phyloP scores from a whole-genome alignment of 352 stramenopile genomes.

The Thalassiosira allenii region DNA sequence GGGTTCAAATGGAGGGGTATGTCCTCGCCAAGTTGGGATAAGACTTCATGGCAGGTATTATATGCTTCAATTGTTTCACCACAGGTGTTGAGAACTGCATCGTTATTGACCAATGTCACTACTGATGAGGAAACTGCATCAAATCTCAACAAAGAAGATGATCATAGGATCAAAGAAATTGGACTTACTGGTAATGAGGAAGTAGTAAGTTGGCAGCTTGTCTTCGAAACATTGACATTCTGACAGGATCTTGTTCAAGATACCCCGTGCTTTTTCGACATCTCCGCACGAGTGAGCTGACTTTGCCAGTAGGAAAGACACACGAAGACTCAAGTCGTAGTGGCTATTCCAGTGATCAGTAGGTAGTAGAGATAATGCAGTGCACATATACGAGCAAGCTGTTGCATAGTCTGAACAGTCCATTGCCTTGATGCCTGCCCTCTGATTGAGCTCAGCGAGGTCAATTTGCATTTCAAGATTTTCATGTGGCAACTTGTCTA shows the following conservation, averaged over 20 bases:
- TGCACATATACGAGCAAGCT: constrained; percentile 1
- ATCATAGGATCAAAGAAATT: too few relatives aligned
- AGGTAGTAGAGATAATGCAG: constrained; percentile 2
- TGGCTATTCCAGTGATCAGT: constrained; percentile 11
- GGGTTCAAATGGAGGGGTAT: neutral
- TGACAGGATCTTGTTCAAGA: neutral
- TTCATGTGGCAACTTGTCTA: neutral
- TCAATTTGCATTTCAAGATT: neutral
- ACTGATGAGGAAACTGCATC: too few relatives aligned
- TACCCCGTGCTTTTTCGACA: neutral
- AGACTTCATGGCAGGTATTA: too few relatives aligned
- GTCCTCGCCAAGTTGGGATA: too few relatives aligned
- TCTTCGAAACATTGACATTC: constrained; percentile 9
- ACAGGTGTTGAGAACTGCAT: constrained; percentile 11
- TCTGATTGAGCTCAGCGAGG: constrained; percentile 7
- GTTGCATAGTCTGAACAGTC: neutral
- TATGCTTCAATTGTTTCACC: too few relatives aligned
- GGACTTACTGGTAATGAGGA: too few relatives aligned
- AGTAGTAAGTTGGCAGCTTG: constrained; percentile 25
- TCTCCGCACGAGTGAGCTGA: neutral
- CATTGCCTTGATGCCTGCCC: constrained; percentile 11
- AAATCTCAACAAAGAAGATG: too few relatives aligned
- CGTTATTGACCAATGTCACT: too few relatives aligned
- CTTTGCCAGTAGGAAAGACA: constrained; percentile 3
- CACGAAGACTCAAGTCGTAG: constrained; percentile 4